Evolutionary conservation across 257 asterid species (phyloP).

Genomic region (Cordia subcordata): DNA sequence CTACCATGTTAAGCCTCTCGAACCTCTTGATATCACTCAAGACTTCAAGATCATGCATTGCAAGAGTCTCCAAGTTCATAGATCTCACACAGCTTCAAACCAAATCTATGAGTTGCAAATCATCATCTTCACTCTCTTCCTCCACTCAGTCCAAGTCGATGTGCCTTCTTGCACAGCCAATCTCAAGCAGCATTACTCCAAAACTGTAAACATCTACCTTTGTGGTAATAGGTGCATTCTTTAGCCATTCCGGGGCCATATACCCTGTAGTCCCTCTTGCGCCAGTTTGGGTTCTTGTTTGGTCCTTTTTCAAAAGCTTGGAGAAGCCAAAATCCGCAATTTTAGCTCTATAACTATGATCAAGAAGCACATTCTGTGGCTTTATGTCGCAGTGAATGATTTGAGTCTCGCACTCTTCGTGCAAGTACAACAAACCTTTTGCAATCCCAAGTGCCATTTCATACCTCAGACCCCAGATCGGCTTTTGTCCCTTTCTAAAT

Average conservation of each 20-base stretch:
- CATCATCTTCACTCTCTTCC: slow-evolving; percentile 5
- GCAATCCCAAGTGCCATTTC: slow-evolving; percentile 17
- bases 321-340: slow-evolving; percentile 23
- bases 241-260: slow-evolving; percentile 22
- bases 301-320: slow-evolving; percentile 15
- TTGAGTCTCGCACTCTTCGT: slow-evolving; percentile 19
- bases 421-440: slow-evolving; percentile 18
- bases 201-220: slow-evolving; percentile 16
- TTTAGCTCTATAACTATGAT: slow-evolving; percentile 9
- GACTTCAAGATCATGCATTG: slow-evolving; percentile 8
- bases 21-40: slow-evolving; percentile 11
- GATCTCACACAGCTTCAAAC: slow-evolving; percentile 2
- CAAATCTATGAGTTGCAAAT: slow-evolving; percentile 10
- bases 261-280: slow-evolving; percentile 24
- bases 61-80: slow-evolving; percentile 8
- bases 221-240: slow-evolving; percentile 1
- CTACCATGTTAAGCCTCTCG: slow-evolving; percentile 12
- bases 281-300: slow-evolving; percentile 8
- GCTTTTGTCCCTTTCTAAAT: slow-evolving; percentile 1
- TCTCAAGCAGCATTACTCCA: slow-evolving; percentile 12
- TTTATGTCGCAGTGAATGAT: slow-evolving; percentile 22
- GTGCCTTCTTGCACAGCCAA: slow-evolving; percentile 10
- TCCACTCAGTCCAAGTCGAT: slow-evolving; percentile 3
- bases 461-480: slow-evolving; percentile 12
- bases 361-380: slow-evolving; percentile 21